phyloP scores from a whole-genome alignment of 805 yeast genomes.

The Debaryomyces castellii region DNA sequence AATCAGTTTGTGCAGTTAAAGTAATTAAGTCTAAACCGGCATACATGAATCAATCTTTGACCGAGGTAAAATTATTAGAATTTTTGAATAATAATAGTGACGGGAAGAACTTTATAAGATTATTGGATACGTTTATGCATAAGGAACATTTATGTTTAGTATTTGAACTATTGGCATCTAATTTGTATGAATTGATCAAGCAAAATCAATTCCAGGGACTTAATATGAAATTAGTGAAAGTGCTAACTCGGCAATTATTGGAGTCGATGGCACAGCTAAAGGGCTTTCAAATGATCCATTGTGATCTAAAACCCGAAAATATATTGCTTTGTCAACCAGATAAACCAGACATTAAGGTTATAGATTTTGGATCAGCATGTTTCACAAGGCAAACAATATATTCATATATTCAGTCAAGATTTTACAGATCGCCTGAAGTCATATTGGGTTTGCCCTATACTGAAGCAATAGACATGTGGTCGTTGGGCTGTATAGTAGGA shows the following conservation, averaged over 20 bases:
- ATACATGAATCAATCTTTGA: constrained; percentile 83
- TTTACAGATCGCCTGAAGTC: constrained; percentile 94
- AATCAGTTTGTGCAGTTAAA: constrained; percentile 90
- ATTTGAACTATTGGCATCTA: constrained; percentile 84
- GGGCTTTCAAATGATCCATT: constrained; percentile 82
- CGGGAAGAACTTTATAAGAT: constrained; percentile 70
- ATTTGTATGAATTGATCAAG: constrained; percentile 84
- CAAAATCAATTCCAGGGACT: constrained; percentile 94
- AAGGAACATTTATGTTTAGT: constrained; percentile 91
- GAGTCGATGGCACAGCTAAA: constrained; percentile 81
- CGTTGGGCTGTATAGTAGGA: constrained; percentile 88
- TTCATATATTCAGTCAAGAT: constrained; percentile 89
- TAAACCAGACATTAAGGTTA: constrained; percentile 83
- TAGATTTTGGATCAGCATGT: constrained; percentile 96
- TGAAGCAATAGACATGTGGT: constrained; percentile 96
- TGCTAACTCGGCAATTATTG: constrained; percentile 75
- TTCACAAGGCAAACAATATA: constrained; percentile 86
- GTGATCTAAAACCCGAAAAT: constrained; percentile 97
- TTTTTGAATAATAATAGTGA: constrained; percentile 66
- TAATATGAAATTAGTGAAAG: constrained; percentile 72
- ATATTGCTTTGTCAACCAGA: constrained; percentile 78
- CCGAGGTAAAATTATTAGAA: constrained; percentile 86
- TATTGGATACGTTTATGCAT: constrained; percentile 88
- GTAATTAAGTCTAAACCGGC: constrained; percentile 92
- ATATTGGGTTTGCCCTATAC: constrained; percentile 89